Conservation (phyloP, 805 yeast species). For the Ascoidea asiatica region DNA sequence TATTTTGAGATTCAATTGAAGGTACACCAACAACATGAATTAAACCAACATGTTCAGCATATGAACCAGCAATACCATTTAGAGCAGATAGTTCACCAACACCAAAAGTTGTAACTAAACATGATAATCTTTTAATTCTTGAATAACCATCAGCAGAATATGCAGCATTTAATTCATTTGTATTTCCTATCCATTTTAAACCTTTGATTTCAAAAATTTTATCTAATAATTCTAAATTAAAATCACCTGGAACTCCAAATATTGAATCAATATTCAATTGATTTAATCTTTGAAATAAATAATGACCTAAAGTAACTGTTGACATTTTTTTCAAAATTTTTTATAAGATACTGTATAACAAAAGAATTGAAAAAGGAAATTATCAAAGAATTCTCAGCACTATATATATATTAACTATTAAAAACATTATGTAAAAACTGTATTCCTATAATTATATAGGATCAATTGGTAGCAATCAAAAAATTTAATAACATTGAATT, state of each 20-base stretch:
- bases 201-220: slow-evolving; percentile 63
- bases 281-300: slow-evolving; percentile 63
- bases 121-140: slow-evolving; percentile 63
- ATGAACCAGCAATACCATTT: slow-evolving; percentile 80
- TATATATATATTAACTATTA: too few relatives aligned
- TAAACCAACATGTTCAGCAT: slow-evolving; percentile 80
- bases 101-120: slow-evolving; percentile 76
- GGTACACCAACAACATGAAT: slow-evolving; percentile 83
- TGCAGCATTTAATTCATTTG: slow-evolving; percentile 82
- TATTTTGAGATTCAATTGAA: slow-evolving; percentile 57
- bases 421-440: too few relatives aligned
- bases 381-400: too few relatives aligned
- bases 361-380: too few relatives aligned
- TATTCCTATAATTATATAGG: too few relatives aligned
- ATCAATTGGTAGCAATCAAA: too few relatives aligned
- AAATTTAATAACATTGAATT: too few relatives aligned
- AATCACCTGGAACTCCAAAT: slow-evolving; percentile 77
- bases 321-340: too few relatives aligned
- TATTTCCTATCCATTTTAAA: slow-evolving; percentile 81
- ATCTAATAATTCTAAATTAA: slow-evolving; percentile 60
- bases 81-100: slow-evolving; percentile 80
- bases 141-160: slow-evolving; percentile 86
- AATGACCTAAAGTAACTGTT: slow-evolving; percentile 66
- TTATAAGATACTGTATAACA: too few relatives aligned
- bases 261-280: slow-evolving; percentile 60